A percentile compares a stretch with the other conserved stretches of the same genome.
Evolutionary conservation across 2,329 filamentous ascomycete species (phyloP).

Genomic region (Fusarium sp.): DNA sequence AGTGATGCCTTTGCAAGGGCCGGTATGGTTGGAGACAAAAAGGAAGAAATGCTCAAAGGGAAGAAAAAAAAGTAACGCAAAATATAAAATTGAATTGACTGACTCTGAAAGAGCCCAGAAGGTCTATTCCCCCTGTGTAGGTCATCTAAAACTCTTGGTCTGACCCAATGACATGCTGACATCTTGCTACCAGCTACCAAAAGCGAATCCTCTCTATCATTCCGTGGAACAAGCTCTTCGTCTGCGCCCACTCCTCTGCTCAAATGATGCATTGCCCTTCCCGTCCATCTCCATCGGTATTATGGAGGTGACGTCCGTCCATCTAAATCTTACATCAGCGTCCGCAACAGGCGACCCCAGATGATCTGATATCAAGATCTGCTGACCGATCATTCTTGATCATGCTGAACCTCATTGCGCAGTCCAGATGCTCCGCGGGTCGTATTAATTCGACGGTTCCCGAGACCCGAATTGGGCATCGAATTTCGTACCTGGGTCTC

Average conservation of each 20-base stretch:
- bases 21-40: constrained; percentile 71
- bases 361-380: neutral
- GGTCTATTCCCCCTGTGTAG: neutral
- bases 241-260: neutral
- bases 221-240: neutral
- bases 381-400: neutral
- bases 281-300: neutral
- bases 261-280: neutral
- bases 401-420: constrained; percentile 17
- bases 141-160: neutral
- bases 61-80: constrained; percentile 24
- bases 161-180: neutral
- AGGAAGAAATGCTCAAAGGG: constrained; percentile 11
- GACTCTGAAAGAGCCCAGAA: neutral
- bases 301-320: neutral
- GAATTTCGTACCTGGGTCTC: neutral
- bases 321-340: neutral
- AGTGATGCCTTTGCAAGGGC: constrained; percentile 85
- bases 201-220: neutral
- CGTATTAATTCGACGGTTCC: neutral
- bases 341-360: neutral
- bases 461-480: constrained; percentile 2
- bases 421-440: constrained; percentile 12
- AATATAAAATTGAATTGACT: neutral
- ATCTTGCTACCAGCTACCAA: neutral